Percentiles rank a stretch among this genome's conserved stretches.
phyloP scores from a whole-genome alignment of 495 filamentous ascomycete genomes.

The Staphylotrichum longicolle region DNA sequence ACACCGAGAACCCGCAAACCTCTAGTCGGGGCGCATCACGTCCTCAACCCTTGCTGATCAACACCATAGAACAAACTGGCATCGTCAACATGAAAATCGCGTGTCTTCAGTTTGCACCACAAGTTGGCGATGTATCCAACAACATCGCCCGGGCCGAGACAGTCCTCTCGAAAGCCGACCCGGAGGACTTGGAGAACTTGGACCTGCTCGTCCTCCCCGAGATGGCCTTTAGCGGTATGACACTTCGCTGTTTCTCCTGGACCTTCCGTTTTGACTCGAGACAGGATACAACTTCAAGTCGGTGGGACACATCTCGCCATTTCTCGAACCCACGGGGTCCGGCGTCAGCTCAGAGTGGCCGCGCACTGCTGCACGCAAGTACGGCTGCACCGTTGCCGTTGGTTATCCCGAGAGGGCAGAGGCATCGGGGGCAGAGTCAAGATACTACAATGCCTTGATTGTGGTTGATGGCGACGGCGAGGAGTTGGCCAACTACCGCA shows the following conservation, averaged over 20 bases:
- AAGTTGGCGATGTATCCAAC: slow-evolving; percentile 70
- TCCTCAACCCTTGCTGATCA: no score
- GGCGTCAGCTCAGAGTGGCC: slow-evolving; percentile 84
- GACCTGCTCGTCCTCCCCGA: slow-evolving; percentile 83
- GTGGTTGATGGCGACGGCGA: slow-evolving; percentile 71
- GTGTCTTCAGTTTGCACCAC: slow-evolving; percentile 74
- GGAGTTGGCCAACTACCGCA: slow-evolving; percentile 80
- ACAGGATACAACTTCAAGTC: slow-evolving; percentile 87
- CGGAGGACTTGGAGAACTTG: slow-evolving; percentile 55
- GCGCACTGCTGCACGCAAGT: slow-evolving; percentile 62
- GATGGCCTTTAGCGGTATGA: slow-evolving; percentile 78
- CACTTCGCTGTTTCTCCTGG: no score
- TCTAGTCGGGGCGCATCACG: no score
- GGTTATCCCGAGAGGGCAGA: slow-evolving; percentile 78
- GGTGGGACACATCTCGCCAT: slow-evolving; percentile 69
- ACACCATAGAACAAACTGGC: no score
- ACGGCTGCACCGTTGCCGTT: slow-evolving; percentile 77
- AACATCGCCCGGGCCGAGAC: slow-evolving; percentile 74
- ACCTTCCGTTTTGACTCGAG: slow-evolving; percentile 10
- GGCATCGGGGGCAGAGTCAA: slow-evolving; percentile 42
- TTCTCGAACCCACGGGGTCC: slow-evolving; percentile 71
- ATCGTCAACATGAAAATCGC: slow-evolving; percentile 68
- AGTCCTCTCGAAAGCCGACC: slow-evolving; percentile 57
- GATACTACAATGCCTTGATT: slow-evolving; percentile 80
- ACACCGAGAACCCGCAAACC: no score